Base-by-base conservation (phyloP, 2,329 filamentous ascomycete species). In the Claviceps humidiphila region DNA sequence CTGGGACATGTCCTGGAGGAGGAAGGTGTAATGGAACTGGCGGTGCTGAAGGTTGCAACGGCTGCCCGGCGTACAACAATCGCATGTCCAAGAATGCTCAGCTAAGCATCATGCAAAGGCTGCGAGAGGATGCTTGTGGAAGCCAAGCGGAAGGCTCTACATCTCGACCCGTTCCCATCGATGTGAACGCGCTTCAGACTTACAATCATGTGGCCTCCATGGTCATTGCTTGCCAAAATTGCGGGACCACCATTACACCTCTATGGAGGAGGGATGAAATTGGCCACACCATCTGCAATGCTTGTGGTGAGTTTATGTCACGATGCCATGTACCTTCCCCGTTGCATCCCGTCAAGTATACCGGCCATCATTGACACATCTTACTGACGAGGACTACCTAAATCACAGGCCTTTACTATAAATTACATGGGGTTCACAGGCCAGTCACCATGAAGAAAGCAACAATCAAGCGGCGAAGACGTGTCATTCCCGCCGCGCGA, bases 371-470 rank as follows among this genome's bases (percentile, higher is more conserved):
- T 17, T 4, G n/a, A 16, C 26, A 24, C 22, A 14, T 1, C 5
- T 16, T n/a, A 30, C 47, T 34, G 24, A 49, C 5, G 11, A 42
- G 11, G 13, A 4, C 8, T 1, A 3, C 24, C 5, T 4, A 6
- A 50, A 20, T 1, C 17, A n/a, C 24, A 95, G 89, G 91, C 4
- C 73, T 98, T 3, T 98, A 98, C 67, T 89, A 94, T 72, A 97
- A 97, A 68, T 81, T 98, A 2, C 93, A 98, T 65, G 90, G 90
- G 51, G 83, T 89, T 34, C 91, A 96, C 67, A 80, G 93, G 43
- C 93, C 93, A 0, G 88, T 93, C 5, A 89, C 89, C n/a, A 97
- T 98, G 93, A 98, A 97, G 69, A 97, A 96, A 68, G 86, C 89
- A 3, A 87, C 95, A 26, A 98, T 98, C 66, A 97, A 98, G 69